Conservation (phyloP, 331 rosid genomes). For the Pyracantha coccinea region DNA sequence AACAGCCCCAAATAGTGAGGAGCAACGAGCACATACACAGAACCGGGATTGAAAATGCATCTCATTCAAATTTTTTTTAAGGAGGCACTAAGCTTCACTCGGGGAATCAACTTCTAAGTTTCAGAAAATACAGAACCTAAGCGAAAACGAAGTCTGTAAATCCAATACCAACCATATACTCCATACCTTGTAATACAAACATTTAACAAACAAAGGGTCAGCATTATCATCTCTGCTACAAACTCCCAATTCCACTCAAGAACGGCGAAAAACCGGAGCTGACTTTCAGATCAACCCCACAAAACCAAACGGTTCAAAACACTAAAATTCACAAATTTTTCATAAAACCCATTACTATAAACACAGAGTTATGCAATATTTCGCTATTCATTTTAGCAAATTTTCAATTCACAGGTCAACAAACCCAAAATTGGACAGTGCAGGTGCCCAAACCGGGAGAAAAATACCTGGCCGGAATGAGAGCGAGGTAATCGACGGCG, state of each 20-base stretch:
- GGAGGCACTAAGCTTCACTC: not conserved
- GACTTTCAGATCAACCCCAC: conserved; percentile 1
- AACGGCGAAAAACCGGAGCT: not conserved
- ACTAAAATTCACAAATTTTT: not conserved
- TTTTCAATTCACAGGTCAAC: not conserved
- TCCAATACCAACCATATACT: not conserved
- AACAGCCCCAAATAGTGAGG: not conserved
- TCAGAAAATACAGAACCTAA: not conserved
- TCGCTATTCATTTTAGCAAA: not conserved
- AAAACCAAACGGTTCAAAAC: not conserved
- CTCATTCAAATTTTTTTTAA: not conserved
- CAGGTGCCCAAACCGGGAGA: not conserved
- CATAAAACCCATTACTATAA: not conserved
- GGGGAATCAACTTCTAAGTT: not conserved
- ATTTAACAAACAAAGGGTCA: not conserved
- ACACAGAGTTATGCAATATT: not conserved
- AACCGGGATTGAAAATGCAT: not conserved
- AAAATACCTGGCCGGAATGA: conserved; percentile 76
- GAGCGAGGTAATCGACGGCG: conserved; percentile 61
- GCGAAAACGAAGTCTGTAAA: not conserved
- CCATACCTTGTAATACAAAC: not conserved
- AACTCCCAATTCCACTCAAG: not conserved
- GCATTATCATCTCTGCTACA: not conserved
- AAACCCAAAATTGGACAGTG: not conserved
- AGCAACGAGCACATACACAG: not conserved